These are phyloP conservation scores for Polygonum maritimum DNA, from an alignment of 148 eudicot species.

Conservation along the genomic window DNA sequence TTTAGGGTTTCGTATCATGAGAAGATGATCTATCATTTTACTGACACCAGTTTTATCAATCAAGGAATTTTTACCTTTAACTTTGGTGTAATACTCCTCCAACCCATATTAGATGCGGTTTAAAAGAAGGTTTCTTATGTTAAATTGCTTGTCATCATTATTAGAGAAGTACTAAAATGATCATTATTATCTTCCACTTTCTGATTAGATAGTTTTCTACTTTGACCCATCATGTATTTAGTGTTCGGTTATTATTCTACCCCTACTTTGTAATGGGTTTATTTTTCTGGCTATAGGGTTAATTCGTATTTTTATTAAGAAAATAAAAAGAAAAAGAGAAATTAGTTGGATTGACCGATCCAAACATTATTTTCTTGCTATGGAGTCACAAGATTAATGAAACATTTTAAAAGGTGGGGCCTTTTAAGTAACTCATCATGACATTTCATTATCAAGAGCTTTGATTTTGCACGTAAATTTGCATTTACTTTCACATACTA, in stretches of 20 bases:
- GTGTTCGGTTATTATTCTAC: not conserved
- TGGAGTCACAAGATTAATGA: not conserved
- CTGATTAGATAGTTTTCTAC: not conserved
- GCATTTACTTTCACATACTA: not conserved
- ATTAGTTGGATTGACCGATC: too few relatives aligned
- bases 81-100: not conserved
- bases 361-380: not conserved
- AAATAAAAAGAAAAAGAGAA: too few relatives aligned
- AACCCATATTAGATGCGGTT: not conserved
- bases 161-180: not conserved
- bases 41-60: not conserved
- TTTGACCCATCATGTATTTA: not conserved
- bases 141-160: not conserved
- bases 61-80: constrained; percentile 1
- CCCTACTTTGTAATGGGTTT: too few relatives aligned
- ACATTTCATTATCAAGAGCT: not conserved
- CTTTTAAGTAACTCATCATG: not conserved
- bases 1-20: not conserved
- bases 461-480: not conserved
- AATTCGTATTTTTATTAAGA: too few relatives aligned
- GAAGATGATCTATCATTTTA: not conserved
- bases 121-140: not conserved
- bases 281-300: too few relatives aligned
- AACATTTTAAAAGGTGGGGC: not conserved
- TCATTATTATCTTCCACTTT: not conserved